Evolutionary conservation across 2,329 filamentous ascomycete genomes (phyloP), one percentile per base, ranked within the genome.

Genomic region (Beauveria rudraprayagi): DNA sequence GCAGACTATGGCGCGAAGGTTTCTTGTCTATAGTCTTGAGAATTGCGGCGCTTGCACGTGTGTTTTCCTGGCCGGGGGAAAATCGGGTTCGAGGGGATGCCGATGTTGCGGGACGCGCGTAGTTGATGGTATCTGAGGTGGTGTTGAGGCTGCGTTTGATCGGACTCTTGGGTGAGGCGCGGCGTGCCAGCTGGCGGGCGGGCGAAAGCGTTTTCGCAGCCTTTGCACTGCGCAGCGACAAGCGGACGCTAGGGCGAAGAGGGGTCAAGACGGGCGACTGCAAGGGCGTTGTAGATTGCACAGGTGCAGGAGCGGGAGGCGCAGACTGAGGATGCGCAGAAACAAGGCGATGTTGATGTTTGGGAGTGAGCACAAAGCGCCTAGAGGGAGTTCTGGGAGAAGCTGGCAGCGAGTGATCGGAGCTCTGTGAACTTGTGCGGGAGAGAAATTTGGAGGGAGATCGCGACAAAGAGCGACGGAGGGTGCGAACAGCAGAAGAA

Each of bases 361-460:
- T 71, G 14, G 74, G 74, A 50, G 74, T 76, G 61, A 70, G 66
- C 61, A 70, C 71, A 59, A 73, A 74, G 67, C 73, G 70, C 66
- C 76, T 79, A 73, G 72, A 82, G 71, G 78, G 82, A 71, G 77
- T 81, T 76, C 78, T 84, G 64, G 80, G 81, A 50, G 74, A 75
- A 26, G 69, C 67, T 56, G 71, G 72, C 51, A 78, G 76, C 60
- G 85, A 83, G 64, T 71, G 70, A 40, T 81, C 75, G 16, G 79
- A 77, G 61, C 72, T 75, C 64, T 80, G 76, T 0, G 81, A 82
- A 50, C 73, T 73, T 51, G 77, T 72, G 64, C 80, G 78, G 56
- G 74, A 72, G 41, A 95, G 77, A 61, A 94, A 93, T 73, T 94
- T 96, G 37, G 93, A 96, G 11, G 93, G 93, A n/a, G 93, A 97